Conservation (phyloP, 164 flowering plant genomes). For the Liriodendron chinense region DNA sequence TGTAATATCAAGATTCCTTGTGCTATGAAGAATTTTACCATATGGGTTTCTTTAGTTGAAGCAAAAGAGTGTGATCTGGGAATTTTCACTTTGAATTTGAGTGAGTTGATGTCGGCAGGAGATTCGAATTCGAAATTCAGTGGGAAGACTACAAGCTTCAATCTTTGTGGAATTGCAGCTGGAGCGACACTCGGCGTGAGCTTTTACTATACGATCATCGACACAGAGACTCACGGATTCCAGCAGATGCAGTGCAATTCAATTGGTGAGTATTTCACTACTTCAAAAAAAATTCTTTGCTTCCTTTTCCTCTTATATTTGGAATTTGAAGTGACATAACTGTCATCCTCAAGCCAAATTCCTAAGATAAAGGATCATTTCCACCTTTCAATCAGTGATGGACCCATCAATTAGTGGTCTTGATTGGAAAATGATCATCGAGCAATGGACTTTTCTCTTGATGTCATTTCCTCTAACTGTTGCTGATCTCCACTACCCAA, state of each 20-base stretch:
- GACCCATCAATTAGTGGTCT: too few relatives aligned
- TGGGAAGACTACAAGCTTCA: slow-evolving; percentile 9
- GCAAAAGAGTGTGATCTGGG: slow-evolving; percentile 8
- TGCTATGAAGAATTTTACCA: slow-evolving; percentile 10
- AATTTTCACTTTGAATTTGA: slow-evolving; percentile 4
- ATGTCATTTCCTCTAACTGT: too few relatives aligned
- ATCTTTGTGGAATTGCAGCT: slow-evolving; percentile 11
- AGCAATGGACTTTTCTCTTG: too few relatives aligned
- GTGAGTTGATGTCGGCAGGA: background rate
- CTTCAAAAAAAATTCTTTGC: too few relatives aligned
- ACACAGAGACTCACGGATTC: background rate
- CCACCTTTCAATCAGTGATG: too few relatives aligned
- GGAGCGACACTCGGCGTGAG: slow-evolving; percentile 10
- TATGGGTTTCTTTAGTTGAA: slow-evolving; percentile 8
- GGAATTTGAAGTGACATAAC: background rate
- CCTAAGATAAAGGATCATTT: too few relatives aligned
- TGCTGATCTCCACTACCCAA: too few relatives aligned
- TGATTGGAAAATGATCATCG: too few relatives aligned
- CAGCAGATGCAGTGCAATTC: slow-evolving; percentile 1
- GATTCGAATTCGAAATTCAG: slow-evolving; percentile 11
- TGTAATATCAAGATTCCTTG: background rate
- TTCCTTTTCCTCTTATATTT: background rate
- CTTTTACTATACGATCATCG: slow-evolving; percentile 11
- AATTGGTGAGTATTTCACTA: background rate
- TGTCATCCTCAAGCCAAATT: background rate